Conservation (phyloP, 352 stramenopile species). For the Phytopythium vexans region DNA sequence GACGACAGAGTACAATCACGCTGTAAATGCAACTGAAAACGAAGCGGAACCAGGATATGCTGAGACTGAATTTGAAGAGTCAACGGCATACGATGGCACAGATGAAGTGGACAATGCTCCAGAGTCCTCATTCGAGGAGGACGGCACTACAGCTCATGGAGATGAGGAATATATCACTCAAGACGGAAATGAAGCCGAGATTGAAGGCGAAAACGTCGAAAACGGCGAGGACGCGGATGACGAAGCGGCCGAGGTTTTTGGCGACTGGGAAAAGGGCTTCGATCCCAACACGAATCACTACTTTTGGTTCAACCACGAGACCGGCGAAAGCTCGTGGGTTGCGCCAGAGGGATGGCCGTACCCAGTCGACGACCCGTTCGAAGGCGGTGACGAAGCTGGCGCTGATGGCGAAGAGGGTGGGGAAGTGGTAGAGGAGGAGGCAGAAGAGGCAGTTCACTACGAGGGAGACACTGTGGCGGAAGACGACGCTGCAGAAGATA, state of each 20-base stretch:
- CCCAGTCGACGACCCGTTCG: conserved; percentile 62
- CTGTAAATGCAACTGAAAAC: not conserved
- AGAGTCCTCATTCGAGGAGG: not conserved
- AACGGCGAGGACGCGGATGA: conserved; percentile 56
- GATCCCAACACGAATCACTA: conserved; percentile 80
- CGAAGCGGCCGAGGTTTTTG: conserved; percentile 73
- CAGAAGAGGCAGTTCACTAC: conserved; percentile 6
- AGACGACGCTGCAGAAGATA: conserved; percentile 6
- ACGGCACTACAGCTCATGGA: conserved; percentile 5
- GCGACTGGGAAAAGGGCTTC: conserved; percentile 85
- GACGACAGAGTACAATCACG: too few relatives aligned
- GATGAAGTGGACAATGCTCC: not conserved
- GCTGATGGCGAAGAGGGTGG: conserved; percentile 11
- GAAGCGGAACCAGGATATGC: conserved; percentile 2
- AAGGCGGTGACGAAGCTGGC: conserved; percentile 24
- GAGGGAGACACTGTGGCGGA: conserved; percentile 4
- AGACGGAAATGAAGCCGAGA: not conserved
- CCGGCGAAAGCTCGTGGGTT: conserved; percentile 76
- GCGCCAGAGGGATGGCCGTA: conserved; percentile 74
- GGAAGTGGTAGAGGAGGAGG: conserved; percentile 7
- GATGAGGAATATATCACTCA: conserved; percentile 5
- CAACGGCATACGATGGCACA: not conserved
- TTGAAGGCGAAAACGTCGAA: not conserved
- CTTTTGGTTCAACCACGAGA: conserved; percentile 88
- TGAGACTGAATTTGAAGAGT: not conserved